phyloP scores from a whole-genome alignment of 1,139 yeast genomes.

The Taphrina pruni region DNA sequence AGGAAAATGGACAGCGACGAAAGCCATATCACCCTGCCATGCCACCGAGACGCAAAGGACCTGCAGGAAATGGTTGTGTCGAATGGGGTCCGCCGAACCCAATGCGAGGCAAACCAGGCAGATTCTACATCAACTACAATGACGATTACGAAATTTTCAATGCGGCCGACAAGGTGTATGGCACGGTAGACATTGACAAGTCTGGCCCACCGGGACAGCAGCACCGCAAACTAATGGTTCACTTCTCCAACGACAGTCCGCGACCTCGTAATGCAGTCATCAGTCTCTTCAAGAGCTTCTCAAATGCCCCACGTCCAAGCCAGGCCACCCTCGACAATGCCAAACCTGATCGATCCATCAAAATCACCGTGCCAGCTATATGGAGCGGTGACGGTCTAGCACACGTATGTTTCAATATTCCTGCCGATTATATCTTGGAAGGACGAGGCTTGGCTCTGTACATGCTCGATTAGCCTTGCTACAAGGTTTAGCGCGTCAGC shows the following conservation, averaged over 20 bases:
- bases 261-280: not conserved
- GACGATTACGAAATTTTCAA: not conserved
- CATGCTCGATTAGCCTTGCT: not conserved
- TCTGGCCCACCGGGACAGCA: not conserved
- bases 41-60: not conserved
- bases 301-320: not conserved
- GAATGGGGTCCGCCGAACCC: not conserved
- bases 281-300: not conserved
- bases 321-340: not conserved
- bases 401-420: not conserved
- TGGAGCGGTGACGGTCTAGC: not conserved
- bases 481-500: no score
- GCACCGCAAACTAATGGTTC: not conserved
- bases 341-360: not conserved
- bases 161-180: not conserved
- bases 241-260: not conserved
- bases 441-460: not conserved
- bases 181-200: not conserved
- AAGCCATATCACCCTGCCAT: not conserved
- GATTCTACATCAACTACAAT: slow-evolving; percentile 2
- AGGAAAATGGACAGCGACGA: not conserved
- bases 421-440: not conserved
- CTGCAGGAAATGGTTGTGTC: not conserved
- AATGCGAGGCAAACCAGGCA: not conserved
- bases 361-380: not conserved